phyloP scores from a whole-genome alignment of 2,329 filamentous ascomycete species.

The Penicillium frequentans region DNA sequence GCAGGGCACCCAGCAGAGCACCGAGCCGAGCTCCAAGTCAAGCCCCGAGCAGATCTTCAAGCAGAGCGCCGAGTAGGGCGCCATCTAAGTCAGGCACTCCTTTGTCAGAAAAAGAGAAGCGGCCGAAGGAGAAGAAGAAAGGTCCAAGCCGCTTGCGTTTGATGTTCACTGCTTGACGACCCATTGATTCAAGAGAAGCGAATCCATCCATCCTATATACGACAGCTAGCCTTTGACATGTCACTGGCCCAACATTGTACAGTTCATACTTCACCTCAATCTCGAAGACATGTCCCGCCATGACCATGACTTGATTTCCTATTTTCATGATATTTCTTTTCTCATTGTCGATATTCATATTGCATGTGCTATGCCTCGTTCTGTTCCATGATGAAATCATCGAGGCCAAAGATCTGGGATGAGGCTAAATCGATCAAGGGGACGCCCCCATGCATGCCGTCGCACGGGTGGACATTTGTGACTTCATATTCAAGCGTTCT shows the following conservation, averaged over 20 bases:
- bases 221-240: not conserved
- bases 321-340: not conserved
- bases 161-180: conserved; percentile 33
- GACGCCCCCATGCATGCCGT: not conserved
- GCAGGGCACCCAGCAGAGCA: conserved; percentile 14
- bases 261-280: not conserved
- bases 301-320: not conserved
- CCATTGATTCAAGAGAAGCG: not conserved
- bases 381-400: not conserved
- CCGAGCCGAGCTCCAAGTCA: conserved; percentile 4
- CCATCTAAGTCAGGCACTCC: conserved; percentile 23
- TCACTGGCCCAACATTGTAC: not conserved
- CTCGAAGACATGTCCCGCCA: not conserved
- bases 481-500: not conserved
- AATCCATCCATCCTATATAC: not conserved
- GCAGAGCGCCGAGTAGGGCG: conserved; percentile 7
- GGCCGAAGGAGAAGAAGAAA: conserved; percentile 32
- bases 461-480: not conserved
- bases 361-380: not conserved
- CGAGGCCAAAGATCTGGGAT: not conserved
- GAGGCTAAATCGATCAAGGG: not conserved
- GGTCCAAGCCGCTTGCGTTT: conserved; percentile 40
- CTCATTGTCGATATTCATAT: not conserved
- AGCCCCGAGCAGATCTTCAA: conserved; percentile 3
- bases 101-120: conserved; percentile 28